Evolutionary conservation across 345 rosid species (phyloP).

Genomic region (Moringa oleifera): DNA sequence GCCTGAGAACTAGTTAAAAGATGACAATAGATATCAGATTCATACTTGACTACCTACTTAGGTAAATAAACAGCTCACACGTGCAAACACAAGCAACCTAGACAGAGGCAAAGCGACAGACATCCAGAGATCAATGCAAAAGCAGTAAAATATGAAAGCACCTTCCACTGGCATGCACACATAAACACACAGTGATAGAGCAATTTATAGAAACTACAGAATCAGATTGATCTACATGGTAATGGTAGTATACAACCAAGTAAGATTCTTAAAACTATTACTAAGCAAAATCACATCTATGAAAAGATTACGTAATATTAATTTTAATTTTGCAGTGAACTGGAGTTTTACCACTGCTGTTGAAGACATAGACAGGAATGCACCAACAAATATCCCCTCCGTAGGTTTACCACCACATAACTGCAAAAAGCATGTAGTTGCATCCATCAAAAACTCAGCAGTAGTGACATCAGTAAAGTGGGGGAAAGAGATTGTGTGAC

Average conservation of each 20-base stretch:
- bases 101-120: not conserved
- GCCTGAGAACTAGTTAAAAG: no score
- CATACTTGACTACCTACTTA: not conserved
- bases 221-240: no score
- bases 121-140: not conserved
- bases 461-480: not conserved
- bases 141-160: not conserved
- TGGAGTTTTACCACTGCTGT: conserved; percentile 78
- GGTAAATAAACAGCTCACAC: not conserved
- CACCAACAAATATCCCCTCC: conserved; percentile 89
- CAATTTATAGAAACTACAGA: no score
- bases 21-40: not conserved
- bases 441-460: conserved; percentile 19
- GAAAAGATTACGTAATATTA: no score
- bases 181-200: not conserved
- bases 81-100: not conserved
- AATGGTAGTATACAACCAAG: not conserved
- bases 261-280: not conserved
- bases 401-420: conserved; percentile 87
- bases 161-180: no score
- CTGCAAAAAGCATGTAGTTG: conserved; percentile 41
- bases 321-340: not conserved
- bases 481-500: not conserved
- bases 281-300: not conserved
- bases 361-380: conserved; percentile 88